These are phyloP conservation scores for Myrica gale DNA, from an alignment of 306 rosid species.

Conservation along the genomic window DNA sequence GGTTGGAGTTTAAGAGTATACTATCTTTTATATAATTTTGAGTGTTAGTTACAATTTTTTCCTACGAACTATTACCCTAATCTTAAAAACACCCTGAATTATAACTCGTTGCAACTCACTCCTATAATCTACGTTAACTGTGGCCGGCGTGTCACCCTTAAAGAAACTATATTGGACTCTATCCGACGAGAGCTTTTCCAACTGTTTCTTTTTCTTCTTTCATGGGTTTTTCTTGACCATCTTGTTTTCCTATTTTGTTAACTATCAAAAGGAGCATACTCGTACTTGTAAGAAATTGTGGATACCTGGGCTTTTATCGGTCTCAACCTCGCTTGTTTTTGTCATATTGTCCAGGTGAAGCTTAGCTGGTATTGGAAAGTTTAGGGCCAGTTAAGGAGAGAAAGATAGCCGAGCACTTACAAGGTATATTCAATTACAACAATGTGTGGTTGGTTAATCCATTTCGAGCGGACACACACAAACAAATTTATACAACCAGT, in stretches of 20 bases:
- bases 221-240: slow-evolving; percentile 61
- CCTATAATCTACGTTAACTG: too few species aligned
- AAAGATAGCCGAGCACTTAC: slow-evolving; percentile 44
- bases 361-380: slow-evolving; percentile 64
- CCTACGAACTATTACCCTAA: too few species aligned
- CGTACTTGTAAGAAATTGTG: slow-evolving; percentile 62
- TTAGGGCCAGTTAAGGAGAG: slow-evolving; percentile 53
- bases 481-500: too few species aligned
- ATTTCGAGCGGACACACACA: too few species aligned
- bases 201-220: slow-evolving; percentile 66
- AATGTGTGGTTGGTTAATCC: too few species aligned
- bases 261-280: background rate
- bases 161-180: slow-evolving; percentile 55
- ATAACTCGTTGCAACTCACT: too few species aligned
- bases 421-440: slow-evolving; percentile 43
- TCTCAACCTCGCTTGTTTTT: slow-evolving; percentile 53
- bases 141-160: slow-evolving; percentile 34
- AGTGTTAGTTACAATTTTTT: too few species aligned
- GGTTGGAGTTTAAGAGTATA: too few species aligned
- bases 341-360: slow-evolving; percentile 52
- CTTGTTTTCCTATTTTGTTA: slow-evolving; percentile 55
- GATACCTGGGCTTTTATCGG: slow-evolving; percentile 53
- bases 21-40: too few species aligned
- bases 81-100: too few species aligned
- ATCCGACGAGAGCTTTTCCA: slow-evolving; percentile 59